Evolutionary conservation across 345 rosid genomes (phyloP), one percentile per base, ranked within the genome.

Genomic region (Fremontodendron californicum): DNA sequence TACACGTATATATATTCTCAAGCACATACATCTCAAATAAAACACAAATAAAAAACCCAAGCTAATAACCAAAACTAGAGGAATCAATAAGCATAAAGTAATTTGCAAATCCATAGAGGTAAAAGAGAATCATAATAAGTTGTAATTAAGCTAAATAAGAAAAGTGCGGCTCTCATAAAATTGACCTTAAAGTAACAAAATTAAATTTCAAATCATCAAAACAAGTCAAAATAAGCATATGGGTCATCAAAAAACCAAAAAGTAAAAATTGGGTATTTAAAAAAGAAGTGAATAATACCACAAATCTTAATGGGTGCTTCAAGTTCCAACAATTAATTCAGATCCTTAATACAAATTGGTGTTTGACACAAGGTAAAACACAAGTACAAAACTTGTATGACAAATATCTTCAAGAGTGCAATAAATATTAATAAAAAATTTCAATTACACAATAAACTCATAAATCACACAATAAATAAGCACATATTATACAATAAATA

Each of bases 271-370:
- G 48, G 69, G 70, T 27, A 31, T 18, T 40, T 10, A 42, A 10
- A 33, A 23, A 31, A 52, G 3, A 9, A 21, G 31, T 18, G 13
- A 61, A 57, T 15, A 69, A 35, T 88, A 90, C 94, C 94, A 51
- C 94, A 90, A 81, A 90, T 90, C 89, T 90, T 90, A 83, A 90
- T 88, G 73, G 94, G 87, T 9, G 94, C 94, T 81, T 90, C 94
- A 62, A 90, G 90, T 82, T 89, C 94, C 72, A 90, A 74, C 75
- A 90, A 79, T n/a, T n/a, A n/a, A n/a, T n/a, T n/a, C n/a, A n/a
- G n/a, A n/a, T n/a, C n/a, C n/a, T n/a, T n/a, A n/a, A n/a, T n/a
- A n/a, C n/a, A n/a, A n/a, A n/a, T n/a, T n/a, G n/a, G n/a, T n/a
- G n/a, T n/a, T n/a, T n/a, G n/a, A n/a, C n/a, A n/a, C n/a, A n/a